Conservation (phyloP, 2,329 filamentous ascomycete species). For the Fusarium protoensiforme region DNA sequence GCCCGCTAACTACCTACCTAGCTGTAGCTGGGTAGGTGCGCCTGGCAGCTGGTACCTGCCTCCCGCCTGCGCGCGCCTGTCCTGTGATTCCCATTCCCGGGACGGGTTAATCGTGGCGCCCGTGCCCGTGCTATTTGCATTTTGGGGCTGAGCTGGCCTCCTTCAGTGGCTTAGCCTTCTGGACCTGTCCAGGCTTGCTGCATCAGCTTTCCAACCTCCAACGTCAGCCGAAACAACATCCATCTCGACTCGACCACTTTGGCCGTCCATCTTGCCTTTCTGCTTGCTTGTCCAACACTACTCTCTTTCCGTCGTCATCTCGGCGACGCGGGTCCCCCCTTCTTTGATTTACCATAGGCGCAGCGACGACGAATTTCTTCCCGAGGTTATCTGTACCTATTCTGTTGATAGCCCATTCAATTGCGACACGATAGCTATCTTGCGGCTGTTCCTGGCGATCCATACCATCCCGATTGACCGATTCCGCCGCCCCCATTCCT, state of each 20-base stretch:
- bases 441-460: slow-evolving; percentile 27
- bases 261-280: background rate
- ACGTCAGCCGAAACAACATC: slow-evolving; percentile 27
- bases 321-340: too few relatives aligned
- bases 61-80: background rate
- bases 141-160: slow-evolving; percentile 28
- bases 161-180: slow-evolving; percentile 39
- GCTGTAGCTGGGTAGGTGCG: background rate
- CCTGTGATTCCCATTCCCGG: background rate
- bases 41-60: background rate
- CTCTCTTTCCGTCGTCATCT: background rate
- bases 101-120: slow-evolving; percentile 19
- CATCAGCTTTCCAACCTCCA: slow-evolving; percentile 1
- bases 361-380: background rate
- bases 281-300: background rate
- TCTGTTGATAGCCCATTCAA: slow-evolving; percentile 1
- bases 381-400: background rate
- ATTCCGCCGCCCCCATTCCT: background rate
- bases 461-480: slow-evolving; percentile 5
- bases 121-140: background rate
- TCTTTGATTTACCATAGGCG: background rate
- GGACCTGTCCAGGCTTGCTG: slow-evolving; percentile 19
- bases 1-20: too few relatives aligned
- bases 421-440: slow-evolving; percentile 21
- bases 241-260: slow-evolving; percentile 13